These are phyloP conservation scores for Neonothopanus nambi DNA, from an alignment of 1,284 basidiomycete species.

Conservation along the genomic window DNA sequence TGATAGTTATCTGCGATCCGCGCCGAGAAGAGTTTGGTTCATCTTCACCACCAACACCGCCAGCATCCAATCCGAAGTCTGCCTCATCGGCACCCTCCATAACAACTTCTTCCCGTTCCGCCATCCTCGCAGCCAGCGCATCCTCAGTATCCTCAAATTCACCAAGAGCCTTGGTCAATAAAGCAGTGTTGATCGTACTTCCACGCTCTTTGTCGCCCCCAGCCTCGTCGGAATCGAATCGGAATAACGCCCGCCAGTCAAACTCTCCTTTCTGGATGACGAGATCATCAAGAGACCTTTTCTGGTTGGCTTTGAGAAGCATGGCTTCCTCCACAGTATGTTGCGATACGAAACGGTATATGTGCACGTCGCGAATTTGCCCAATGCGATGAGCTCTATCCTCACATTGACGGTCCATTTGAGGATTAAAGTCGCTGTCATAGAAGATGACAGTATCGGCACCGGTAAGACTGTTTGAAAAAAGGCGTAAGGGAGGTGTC, in stretches of 20 bases:
- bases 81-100: slow-evolving; percentile 76
- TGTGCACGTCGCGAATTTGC: slow-evolving; percentile 95
- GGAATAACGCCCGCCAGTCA: slow-evolving; percentile 87
- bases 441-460: slow-evolving; percentile 97
- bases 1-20: not conserved
- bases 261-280: slow-evolving; percentile 96
- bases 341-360: slow-evolving; percentile 92
- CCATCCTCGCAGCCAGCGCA: slow-evolving; percentile 77
- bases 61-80: slow-evolving; percentile 64
- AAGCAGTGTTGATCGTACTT: not conserved
- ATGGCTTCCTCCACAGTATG: slow-evolving; percentile 97
- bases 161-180: slow-evolving; percentile 56
- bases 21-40: slow-evolving; percentile 28
- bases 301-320: slow-evolving; percentile 95
- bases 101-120: slow-evolving; percentile 70
- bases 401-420: slow-evolving; percentile 97
- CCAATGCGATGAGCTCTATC: slow-evolving; percentile 95
- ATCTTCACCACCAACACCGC: slow-evolving; percentile 43
- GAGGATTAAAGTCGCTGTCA: slow-evolving; percentile 97
- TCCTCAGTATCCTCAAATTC: slow-evolving; percentile 91
- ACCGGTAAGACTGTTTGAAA: slow-evolving; percentile 74
- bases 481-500: not conserved
- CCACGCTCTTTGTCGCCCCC: not conserved
- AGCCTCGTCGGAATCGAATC: slow-evolving; percentile 5
- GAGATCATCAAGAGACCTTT: slow-evolving; percentile 86